Base-by-base conservation (phyloP, 176 grass and related monocot genomes). In the Pontederia paniculata region DNA sequence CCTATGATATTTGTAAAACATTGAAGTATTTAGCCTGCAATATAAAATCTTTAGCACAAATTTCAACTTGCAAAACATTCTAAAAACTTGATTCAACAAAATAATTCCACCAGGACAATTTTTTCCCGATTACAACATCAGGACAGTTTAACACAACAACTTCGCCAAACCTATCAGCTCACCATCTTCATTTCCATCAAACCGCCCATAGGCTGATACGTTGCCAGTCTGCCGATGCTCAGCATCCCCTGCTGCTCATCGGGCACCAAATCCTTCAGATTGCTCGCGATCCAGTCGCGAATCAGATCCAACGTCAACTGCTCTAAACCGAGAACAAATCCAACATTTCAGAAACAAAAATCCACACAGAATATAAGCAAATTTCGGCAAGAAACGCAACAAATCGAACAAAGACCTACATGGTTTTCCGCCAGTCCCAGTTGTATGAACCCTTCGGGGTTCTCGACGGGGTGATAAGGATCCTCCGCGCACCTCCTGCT, bases 231-330 rank as follows among this genome's bases (percentile, higher is more conserved):
- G 20, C 79, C 80, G 60, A 97, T 81, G 59, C 55, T 88, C 50
- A 97, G 73, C 31, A 68, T 69, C 54, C 69, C 65, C n/a, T 52
- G 47, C 23, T 71, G 67, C 42, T 59, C 69, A 28, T 65, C 18
- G 11, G 58, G 63, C 75, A 14, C 69, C 52, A 54, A 0, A 63
- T 63, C 60, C 17, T 48, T 63, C 17, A 68, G 58, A 58, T 89
- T 73, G 53, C 74, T 78, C 62, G 77, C 74, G 69, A 98, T 62
- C 93, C 93, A 98, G 16, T 28, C 54, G 37, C 74, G 54, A 14
- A 98, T 74, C 74, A 98, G 83, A 84, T 98, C 93, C 55, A 90
- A 74, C 50, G 83, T 91, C 25, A 91, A 57, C 93, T 98, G 83
- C 68, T 61, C 71, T 37, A 48, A 10, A 54, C 8, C 45, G 46